phyloP scores from a whole-genome alignment of 164 flowering plant species.

The Magnolia sinica region DNA sequence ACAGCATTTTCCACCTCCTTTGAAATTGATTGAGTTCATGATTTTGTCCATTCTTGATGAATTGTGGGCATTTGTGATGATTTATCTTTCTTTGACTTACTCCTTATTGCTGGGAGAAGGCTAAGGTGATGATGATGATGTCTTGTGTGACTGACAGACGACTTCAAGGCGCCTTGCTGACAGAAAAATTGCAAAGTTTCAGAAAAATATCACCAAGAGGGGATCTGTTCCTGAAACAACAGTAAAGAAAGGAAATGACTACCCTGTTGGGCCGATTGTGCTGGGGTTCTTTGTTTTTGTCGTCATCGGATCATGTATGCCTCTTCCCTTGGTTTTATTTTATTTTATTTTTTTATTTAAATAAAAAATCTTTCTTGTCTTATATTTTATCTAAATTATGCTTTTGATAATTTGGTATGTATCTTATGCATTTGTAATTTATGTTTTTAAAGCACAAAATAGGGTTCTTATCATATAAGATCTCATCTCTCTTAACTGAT shows the following conservation, averaged over 20 bases:
- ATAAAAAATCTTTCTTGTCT: not conserved
- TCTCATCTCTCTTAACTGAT: not conserved
- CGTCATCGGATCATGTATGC: conserved; percentile 45
- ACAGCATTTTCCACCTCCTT: not conserved
- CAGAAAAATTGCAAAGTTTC: conserved; percentile 35
- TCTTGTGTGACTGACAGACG: conserved; percentile 14
- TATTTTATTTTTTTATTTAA: too few relatives aligned
- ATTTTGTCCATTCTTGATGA: not conserved
- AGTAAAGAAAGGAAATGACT: conserved; percentile 34
- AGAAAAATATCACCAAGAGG: conserved; percentile 40
- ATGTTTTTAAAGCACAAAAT: not conserved
- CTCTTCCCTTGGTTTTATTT: not conserved
- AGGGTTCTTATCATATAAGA: not conserved
- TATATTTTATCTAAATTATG: not conserved
- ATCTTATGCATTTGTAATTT: not conserved
- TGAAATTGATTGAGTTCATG: not conserved
- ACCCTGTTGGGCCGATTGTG: conserved; percentile 41
- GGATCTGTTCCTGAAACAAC: conserved; percentile 39
- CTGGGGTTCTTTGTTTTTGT: conserved; percentile 43
- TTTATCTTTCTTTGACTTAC: not conserved
- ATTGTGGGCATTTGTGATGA: not conserved
- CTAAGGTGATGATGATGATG: too few relatives aligned
- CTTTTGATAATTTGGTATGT: not conserved
- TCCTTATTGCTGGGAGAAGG: not conserved
- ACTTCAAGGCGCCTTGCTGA: conserved; percentile 40